Base-by-base conservation (phyloP, 139 green algal genomes). In the Pleodorina starrii region DNA sequence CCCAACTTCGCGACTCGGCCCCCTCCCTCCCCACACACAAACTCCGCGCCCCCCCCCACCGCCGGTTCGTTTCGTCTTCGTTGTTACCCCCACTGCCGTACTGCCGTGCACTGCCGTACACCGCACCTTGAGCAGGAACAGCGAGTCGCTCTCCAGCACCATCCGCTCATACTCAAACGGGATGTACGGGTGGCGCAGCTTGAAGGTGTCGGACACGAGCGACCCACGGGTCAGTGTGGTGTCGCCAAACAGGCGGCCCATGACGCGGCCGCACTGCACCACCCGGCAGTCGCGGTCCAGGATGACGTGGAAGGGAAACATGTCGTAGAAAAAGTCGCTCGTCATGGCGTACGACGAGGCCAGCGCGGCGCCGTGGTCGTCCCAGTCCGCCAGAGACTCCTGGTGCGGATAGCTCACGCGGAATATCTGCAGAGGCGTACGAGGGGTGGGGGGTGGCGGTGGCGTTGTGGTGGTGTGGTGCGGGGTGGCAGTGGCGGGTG, bases 281-380 rank as follows among this genome's bases (percentile, higher is more conserved):
- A 93, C 16, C 50, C 44, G 32, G 73, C 86, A 54, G 1, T 85
- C 50, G 0, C 27, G 23, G 44, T 91, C 85, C 25, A 93, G 35
- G 12, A 93, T 38, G 0, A 93, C 5, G 72, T 93, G 91, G 87
- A 93, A 93, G 57, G 91, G 91, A 72, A 90, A 85, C 78, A 91
- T 77, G 43, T 76, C 25, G 54, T 81, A 91, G 71, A 93, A 93
- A 25, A 85, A n/a, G 9, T 46, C 54, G 21, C 66, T 54, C 4
- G 79, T 40, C 78, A 92, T 84, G 48, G 38, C 16, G 77, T 79
- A 92, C n/a, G 11, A 36, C 29, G 73, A 85, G 5, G 36, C 40
- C 29, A 63, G 42, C 14, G 81, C 81, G 1, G 69, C 86, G 19
- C 23, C 50, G 32, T 72, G 71, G 40, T 79, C 35, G 60, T 87